Evolutionary conservation across 169 alveolate genomes (phyloP).

Genomic region (Neospora caninum): DNA sequence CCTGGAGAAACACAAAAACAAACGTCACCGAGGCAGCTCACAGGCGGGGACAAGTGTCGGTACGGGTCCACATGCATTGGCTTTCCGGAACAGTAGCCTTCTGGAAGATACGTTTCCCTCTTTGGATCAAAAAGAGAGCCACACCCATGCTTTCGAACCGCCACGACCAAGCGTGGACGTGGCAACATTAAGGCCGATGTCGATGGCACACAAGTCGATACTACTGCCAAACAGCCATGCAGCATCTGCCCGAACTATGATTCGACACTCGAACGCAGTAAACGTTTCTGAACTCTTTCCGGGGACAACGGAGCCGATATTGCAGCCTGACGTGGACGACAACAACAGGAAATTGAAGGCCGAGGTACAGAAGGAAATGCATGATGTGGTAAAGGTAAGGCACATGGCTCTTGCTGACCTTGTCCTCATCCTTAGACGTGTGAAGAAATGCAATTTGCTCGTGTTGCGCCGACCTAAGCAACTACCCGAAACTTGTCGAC

Average conservation of each 20-base stretch:
- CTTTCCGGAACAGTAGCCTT: not conserved
- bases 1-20: slow-evolving; percentile 59
- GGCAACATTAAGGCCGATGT: not conserved
- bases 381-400: slow-evolving; percentile 62
- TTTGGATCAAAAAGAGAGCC: not conserved
- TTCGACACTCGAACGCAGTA: not conserved
- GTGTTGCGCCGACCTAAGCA: no score
- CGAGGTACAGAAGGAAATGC: slow-evolving; percentile 59
- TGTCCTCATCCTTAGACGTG: not conserved
- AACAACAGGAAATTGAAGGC: slow-evolving; percentile 28
- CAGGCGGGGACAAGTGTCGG: not conserved
- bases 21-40: slow-evolving; percentile 49
- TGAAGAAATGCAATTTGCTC: not conserved
- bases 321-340: not conserved
- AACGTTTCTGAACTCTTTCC: not conserved
- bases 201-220: not conserved
- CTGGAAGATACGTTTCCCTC: not conserved
- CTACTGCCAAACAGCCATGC: not conserved
- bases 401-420: not conserved
- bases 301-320: not conserved
- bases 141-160: not conserved
- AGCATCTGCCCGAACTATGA: not conserved
- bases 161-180: not conserved
- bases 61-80: not conserved
- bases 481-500: no score